phyloP scores from a whole-genome alignment of 495 filamentous ascomycete genomes.

The Penicillium herquei region DNA sequence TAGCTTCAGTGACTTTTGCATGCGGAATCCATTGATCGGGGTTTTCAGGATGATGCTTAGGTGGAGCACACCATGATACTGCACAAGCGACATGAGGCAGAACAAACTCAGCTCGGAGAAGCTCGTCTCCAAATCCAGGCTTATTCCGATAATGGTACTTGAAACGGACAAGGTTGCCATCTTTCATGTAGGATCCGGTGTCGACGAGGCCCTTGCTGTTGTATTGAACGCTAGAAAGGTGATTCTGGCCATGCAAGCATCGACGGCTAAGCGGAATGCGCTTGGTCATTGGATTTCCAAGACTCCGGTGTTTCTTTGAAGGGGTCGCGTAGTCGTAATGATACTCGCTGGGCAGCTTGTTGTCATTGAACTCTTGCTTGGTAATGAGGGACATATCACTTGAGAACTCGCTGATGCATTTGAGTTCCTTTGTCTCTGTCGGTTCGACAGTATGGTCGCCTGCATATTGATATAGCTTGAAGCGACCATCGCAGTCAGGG shows the following conservation, averaged over 20 bases:
- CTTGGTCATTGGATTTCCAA: conserved; percentile 24
- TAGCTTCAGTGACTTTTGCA: conserved; percentile 58
- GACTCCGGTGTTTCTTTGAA: conserved; percentile 30
- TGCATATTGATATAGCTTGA: conserved; percentile 47
- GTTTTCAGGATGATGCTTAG: conserved; percentile 50
- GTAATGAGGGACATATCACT: conserved; percentile 46
- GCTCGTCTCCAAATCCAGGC: conserved; percentile 53
- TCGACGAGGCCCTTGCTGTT: conserved; percentile 55
- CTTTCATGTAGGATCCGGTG: conserved; percentile 54
- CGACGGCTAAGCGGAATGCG: conserved; percentile 48
- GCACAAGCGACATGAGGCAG: conserved; percentile 54
- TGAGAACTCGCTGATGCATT: conserved; percentile 48
- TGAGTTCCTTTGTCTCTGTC: conserved; percentile 37
- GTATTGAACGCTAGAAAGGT: conserved; percentile 51
- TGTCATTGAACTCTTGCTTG: conserved; percentile 48
- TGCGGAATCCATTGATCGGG: conserved; percentile 59
- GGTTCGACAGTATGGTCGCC: conserved; percentile 48
- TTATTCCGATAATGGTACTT: conserved; percentile 59
- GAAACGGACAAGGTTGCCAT: conserved; percentile 55
- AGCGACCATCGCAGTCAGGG: conserved; percentile 34
- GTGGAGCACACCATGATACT: conserved; percentile 60
- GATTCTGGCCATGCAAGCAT: conserved; percentile 47
- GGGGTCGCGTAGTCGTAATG: conserved; percentile 48
- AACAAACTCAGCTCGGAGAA: conserved; percentile 57
- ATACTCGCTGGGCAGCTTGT: conserved; percentile 48